phyloP scores from a whole-genome alignment of 2,329 filamentous ascomycete species.

The Exophiala mesophila region DNA sequence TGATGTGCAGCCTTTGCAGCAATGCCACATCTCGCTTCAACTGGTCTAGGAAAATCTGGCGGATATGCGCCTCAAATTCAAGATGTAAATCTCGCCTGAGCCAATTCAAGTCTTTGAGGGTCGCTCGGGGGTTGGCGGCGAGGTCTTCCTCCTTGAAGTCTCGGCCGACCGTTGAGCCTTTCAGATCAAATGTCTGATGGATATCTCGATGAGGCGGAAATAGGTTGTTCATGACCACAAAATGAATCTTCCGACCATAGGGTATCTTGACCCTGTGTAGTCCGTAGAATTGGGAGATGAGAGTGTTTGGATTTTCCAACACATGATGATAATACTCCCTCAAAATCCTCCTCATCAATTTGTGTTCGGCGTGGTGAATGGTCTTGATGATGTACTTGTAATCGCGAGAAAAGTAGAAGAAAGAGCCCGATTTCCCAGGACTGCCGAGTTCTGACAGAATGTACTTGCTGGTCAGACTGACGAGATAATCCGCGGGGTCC shows the following conservation, averaged over 20 bases:
- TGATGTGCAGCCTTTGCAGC: slow-evolving; percentile 84
- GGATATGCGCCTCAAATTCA: slow-evolving; percentile 85
- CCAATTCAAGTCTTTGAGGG: slow-evolving; percentile 97
- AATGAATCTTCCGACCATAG: slow-evolving; percentile 97
- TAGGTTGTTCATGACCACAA: slow-evolving; percentile 99
- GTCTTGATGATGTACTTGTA: slow-evolving; percentile 99
- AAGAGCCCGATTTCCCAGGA: slow-evolving; percentile 95
- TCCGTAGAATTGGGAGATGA: slow-evolving; percentile 96
- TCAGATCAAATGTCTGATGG: slow-evolving; percentile 92
- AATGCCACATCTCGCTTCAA: slow-evolving; percentile 81
- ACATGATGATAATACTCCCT: slow-evolving; percentile 94
- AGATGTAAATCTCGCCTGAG: slow-evolving; percentile 76
- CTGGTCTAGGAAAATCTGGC: slow-evolving; percentile 81
- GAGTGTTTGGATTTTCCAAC: slow-evolving; percentile 86
- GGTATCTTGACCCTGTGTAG: slow-evolving; percentile 97
- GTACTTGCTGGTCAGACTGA: slow-evolving; percentile 97
- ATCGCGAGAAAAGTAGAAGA: slow-evolving; percentile 98
- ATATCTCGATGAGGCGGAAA: slow-evolving; percentile 97
- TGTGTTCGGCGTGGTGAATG: slow-evolving; percentile 82
- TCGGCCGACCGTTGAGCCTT: slow-evolving; percentile 90
- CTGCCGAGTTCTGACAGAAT: slow-evolving; percentile 96
- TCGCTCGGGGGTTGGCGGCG: slow-evolving; percentile 83
- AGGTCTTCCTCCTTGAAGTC: slow-evolving; percentile 87
- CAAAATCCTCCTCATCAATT: slow-evolving; percentile 45
- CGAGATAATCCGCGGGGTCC: slow-evolving; percentile 94